These are phyloP conservation scores for Persicaria tinctoria DNA, from an alignment of 148 eudicot genomes.

Conservation along the genomic window DNA sequence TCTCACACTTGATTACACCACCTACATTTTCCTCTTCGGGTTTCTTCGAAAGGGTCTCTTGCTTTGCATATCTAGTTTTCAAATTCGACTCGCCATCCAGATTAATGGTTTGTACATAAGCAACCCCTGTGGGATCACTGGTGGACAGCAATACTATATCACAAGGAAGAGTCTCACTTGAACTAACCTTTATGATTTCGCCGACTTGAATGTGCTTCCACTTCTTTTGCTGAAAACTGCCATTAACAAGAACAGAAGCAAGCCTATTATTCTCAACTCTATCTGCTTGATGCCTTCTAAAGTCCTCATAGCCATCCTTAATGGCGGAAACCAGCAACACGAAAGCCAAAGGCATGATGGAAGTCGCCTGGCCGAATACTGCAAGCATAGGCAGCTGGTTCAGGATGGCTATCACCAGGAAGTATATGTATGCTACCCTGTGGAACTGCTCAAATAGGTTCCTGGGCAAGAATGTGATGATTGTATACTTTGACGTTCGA, in stretches of 20 bases:
- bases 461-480: slow-evolving; percentile 80
- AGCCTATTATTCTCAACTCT: slow-evolving; percentile 75
- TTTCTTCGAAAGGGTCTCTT: slow-evolving; percentile 65
- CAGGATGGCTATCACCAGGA: slow-evolving; percentile 78
- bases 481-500: slow-evolving; percentile 79
- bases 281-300: slow-evolving; percentile 93
- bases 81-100: slow-evolving; percentile 96
- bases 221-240: slow-evolving; percentile 51
- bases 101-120: slow-evolving; percentile 92
- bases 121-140: slow-evolving; percentile 95
- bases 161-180: slow-evolving; percentile 80
- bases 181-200: slow-evolving; percentile 67
- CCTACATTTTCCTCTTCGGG: slow-evolving; percentile 53
- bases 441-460: slow-evolving; percentile 91
- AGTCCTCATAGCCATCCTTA: slow-evolving; percentile 97
- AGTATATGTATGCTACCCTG: slow-evolving; percentile 88
- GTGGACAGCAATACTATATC: slow-evolving; percentile 91
- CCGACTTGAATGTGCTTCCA: slow-evolving; percentile 91
- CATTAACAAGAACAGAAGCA: slow-evolving; percentile 56
- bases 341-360: slow-evolving; percentile 88
- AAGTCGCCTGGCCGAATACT: slow-evolving; percentile 86
- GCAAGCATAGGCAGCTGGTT: slow-evolving; percentile 98
- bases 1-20: slow-evolving; percentile 90
- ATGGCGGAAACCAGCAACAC: slow-evolving; percentile 87
- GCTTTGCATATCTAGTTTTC: slow-evolving; percentile 95